These are phyloP conservation scores for Calycina herbarum DNA, from an alignment of 2,329 filamentous ascomycete species.

Conservation along the genomic window DNA sequence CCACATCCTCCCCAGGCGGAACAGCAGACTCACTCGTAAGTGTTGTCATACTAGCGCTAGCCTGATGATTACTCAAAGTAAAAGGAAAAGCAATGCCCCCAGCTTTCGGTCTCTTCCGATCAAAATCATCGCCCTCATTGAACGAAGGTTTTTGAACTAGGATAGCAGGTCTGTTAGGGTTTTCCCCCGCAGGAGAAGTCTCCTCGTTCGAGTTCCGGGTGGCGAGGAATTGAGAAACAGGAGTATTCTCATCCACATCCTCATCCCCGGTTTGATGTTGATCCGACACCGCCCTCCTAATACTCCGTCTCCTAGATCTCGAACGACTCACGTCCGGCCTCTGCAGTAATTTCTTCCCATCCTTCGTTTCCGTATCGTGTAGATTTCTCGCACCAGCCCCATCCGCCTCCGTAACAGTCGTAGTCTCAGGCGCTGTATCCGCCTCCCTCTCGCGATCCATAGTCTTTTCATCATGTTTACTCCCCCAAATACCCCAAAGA, in stretches of 20 bases:
- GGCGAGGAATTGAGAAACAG: conserved; percentile 46
- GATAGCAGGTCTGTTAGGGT: conserved; percentile 21
- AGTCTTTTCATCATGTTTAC: conserved; percentile 80
- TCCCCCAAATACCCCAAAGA: conserved; percentile 86
- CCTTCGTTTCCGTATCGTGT: conserved; percentile 23
- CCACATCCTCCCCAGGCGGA: conserved; percentile 27
- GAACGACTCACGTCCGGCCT: conserved; percentile 37
- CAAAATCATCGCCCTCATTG: conserved; percentile 46
- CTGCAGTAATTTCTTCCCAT: conserved; percentile 18
- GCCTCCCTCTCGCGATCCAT: conserved; percentile 59
- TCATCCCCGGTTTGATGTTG: conserved; percentile 47
- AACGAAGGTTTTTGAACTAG: conserved; percentile 21
- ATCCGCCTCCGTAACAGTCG: conserved; percentile 42
- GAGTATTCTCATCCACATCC: conserved; percentile 43
- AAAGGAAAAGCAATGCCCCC: conserved; percentile 74
- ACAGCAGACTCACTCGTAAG: conserved; percentile 44
- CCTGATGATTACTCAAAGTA: conserved; percentile 58
- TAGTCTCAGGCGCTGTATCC: conserved; percentile 40
- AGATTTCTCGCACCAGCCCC: conserved; percentile 43
- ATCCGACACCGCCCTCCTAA: conserved; percentile 48
- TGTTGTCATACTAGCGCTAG: conserved; percentile 70
- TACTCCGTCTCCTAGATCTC: conserved; percentile 42
- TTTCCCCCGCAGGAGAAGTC: conserved; percentile 18
- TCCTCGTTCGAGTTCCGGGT: conserved; percentile 44
- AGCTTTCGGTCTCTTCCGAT: conserved; percentile 64